These are phyloP conservation scores for Cicer bijugum DNA, from an alignment of 306 rosid genomes.

Conservation along the genomic window DNA sequence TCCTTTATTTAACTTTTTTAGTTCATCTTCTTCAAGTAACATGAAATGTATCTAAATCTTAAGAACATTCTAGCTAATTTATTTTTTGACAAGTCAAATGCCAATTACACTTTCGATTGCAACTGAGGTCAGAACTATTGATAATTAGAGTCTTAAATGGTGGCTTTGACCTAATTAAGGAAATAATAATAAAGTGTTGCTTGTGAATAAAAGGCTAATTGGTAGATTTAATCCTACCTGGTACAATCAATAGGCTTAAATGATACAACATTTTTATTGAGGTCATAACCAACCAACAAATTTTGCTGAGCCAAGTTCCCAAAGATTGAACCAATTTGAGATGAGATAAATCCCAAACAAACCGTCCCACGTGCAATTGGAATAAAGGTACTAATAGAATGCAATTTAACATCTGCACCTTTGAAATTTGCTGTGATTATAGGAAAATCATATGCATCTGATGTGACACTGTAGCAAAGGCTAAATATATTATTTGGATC, in stretches of 20 bases:
- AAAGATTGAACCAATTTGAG: not conserved
- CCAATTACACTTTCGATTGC: too few relatives aligned
- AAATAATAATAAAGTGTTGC: too few relatives aligned
- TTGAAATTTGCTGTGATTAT: conserved; percentile 45
- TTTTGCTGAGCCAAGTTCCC: conserved; percentile 61
- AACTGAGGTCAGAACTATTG: too few relatives aligned
- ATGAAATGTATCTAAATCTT: too few relatives aligned
- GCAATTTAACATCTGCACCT: conserved; percentile 49
- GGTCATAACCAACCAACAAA: conserved; percentile 64
- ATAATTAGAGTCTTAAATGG: too few relatives aligned
- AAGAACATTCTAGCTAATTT: too few relatives aligned
- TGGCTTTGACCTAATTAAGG: too few relatives aligned
- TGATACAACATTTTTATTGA: conserved; percentile 31
- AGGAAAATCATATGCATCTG: not conserved
- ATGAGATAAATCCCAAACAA: conserved; percentile 52
- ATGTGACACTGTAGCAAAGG: conserved; percentile 45
- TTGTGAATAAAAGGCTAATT: too few relatives aligned
- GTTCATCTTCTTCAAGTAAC: too few relatives aligned
- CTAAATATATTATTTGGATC: not conserved
- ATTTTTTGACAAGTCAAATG: too few relatives aligned
- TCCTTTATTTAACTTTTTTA: too few relatives aligned
- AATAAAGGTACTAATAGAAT: conserved; percentile 43
- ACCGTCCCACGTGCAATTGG: not conserved
- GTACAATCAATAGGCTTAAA: conserved; percentile 60
- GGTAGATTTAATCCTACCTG: too few relatives aligned